Base-by-base conservation (phyloP, 306 rosid species). In the Cicer arietinum region DNA sequence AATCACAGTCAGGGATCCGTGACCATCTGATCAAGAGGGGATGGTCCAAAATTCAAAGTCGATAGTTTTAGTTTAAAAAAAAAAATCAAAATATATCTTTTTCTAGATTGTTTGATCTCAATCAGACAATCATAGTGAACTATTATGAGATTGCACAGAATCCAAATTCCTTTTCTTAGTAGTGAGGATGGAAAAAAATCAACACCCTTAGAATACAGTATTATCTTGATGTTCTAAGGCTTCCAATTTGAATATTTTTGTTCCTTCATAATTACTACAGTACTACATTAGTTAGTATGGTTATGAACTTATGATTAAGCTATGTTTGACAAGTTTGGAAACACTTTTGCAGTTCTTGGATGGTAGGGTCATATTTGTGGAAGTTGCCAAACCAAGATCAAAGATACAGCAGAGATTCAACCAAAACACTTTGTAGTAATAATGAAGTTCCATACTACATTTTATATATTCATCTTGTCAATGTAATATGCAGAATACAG, bases 301-400 rank as follows among this genome's bases (percentile, higher is more conserved):
- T 67, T 13, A 18, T 14, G 16, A 14, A 14, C 16, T 14, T 14
- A 14, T 16, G 44, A 8, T 73, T 3, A 14, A 71, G 61, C 65
- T 20, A 13, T 45, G 64, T 17, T 75, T 80, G 75, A 67, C 73
- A 70, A 62, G 67, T 77, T 53, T 46, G 56, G 41, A 77, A 43
- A 13, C 22, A 18, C 59, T 67, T 74, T 64, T 73, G 80, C 86
- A 94, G 98, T 94, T 91, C 79, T 72, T 91, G 86, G 96, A 94
- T 81, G 98, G 97, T 40, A 90, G 96, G 77, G 98, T 91, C 35
- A 91, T 94, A 71, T 94, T 94, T 85, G 98, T 90, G 79, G 96
- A 94, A 88, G 86, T 91, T 46, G 96, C 98, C 46, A 90, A 85
- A 81, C 90, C 90, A 18, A 89, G 86, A 75, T 88, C 93, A 66